Conservation (phyloP, 306 rosid genomes). For the Cucumis melo region DNA sequence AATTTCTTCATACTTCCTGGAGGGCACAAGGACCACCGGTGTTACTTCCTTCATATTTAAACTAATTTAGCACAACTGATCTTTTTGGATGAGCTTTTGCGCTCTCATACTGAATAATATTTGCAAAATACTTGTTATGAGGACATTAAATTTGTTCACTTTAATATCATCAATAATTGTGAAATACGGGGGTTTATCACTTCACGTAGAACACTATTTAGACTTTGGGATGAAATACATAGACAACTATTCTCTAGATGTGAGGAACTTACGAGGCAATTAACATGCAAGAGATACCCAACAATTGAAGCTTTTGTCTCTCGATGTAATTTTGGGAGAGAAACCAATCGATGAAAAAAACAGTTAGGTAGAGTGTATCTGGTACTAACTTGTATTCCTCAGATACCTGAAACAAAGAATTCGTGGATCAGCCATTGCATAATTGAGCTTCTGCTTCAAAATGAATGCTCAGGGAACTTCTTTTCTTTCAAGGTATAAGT, state of each 20-base stretch:
- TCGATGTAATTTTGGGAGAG: constrained; percentile 58
- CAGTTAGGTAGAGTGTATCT: constrained; percentile 73
- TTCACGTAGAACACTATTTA: not conserved
- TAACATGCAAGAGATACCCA: constrained; percentile 93
- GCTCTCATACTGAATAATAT: not conserved
- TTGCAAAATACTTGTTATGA: not conserved
- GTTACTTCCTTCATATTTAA: constrained; percentile 1
- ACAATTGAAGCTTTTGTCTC: constrained; percentile 68
- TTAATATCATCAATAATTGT: not conserved
- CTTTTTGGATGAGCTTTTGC: not conserved
- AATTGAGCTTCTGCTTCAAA: not conserved
- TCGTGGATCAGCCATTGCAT: not conserved
- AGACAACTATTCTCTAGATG: constrained; percentile 10
- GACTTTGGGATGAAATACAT: constrained; percentile 1
- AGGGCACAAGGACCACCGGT: constrained; percentile 4
- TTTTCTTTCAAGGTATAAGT: not conserved
- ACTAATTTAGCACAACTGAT: not conserved
- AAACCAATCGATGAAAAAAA: constrained; percentile 74
- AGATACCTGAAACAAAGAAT: constrained; percentile 51
- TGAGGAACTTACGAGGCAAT: constrained; percentile 73
- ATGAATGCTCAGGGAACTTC: not conserved
- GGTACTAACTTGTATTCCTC: constrained; percentile 70
- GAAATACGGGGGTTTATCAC: not conserved
- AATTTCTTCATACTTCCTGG: constrained; percentile 56
- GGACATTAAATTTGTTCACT: not conserved